Base-by-base conservation (phyloP, 495 filamentous ascomycete genomes). In the Lepidopterella palustris region DNA sequence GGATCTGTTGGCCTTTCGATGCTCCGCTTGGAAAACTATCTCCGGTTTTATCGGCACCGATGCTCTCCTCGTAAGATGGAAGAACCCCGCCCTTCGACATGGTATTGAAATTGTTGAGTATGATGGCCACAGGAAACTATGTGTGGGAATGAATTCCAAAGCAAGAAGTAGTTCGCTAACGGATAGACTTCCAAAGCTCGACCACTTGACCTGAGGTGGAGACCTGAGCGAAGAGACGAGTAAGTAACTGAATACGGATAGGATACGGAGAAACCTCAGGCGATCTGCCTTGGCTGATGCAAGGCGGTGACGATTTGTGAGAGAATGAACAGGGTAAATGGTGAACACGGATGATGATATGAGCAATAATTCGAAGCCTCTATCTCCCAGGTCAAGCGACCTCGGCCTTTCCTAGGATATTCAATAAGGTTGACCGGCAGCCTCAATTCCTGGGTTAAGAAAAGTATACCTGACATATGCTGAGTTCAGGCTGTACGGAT, bases 11-110 rank as follows among this genome's bases (percentile, higher is more conserved):
- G 27, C 64, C 63, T 5, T 60, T 45, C 15, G 35, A 26, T 11
- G 63, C 20, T 47, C 18, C 18, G 45, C 23, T 35, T 5, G 26
- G 11, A 26, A 28, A 20, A 25, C 23, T 23, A 31, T 27, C 10
- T 10, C 5, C 31, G 9, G 55, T 15, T 10, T 18, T 11, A 5
- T 4, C 26, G 9, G 40, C 9, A n/a, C 59, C 53, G 61, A 58
- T 35, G 15, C 56, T 57, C 21, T 63, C 61, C 18, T 55, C 53
- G 48, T 67, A 67, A 0, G 57, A 60, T 0, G 64, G 60, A 4
- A 52, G 54, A 3, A 23, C 13, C 15, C 21, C 27, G 27, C 58
- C 58, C 31, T 67, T 61, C 35, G 59, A 59, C 64, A 67, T 66
- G 10, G 21, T 63, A 49, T 53, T 31, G 35, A 26, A 31, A 26